Evolutionary conservation across 345 rosid species (phyloP).

Genomic region (Lenwebbia sp.): DNA sequence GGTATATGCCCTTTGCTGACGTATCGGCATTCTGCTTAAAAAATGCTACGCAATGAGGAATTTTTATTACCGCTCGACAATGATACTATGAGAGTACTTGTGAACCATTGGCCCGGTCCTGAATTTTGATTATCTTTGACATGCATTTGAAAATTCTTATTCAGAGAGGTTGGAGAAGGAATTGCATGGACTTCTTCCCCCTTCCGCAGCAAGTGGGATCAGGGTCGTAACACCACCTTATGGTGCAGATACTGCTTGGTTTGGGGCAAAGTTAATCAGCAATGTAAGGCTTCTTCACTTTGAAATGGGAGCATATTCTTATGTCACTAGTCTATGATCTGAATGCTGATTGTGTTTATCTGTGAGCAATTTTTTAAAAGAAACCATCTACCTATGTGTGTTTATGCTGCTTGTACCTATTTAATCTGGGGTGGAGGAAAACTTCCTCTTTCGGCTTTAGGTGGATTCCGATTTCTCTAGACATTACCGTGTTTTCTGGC

Average conservation of each 20-base stretch:
- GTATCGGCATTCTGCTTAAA: background rate
- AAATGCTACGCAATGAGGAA: background rate
- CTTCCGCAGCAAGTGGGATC: constrained; percentile 44
- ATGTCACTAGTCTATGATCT: background rate
- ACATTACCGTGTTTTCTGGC: background rate
- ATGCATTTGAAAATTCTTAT: background rate
- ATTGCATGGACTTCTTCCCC: constrained; percentile 42
- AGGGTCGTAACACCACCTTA: constrained; percentile 63
- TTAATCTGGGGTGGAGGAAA: background rate
- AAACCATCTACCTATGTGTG: background rate
- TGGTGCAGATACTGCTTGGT: constrained; percentile 82
- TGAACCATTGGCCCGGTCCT: background rate
- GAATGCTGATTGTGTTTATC: background rate
- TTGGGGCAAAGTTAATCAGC: constrained; percentile 75
- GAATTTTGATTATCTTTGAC: background rate
- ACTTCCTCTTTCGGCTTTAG: background rate
- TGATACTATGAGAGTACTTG: background rate
- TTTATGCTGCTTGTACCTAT: background rate
- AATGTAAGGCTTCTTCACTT: constrained; percentile 40
- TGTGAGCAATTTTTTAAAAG: too few species aligned
- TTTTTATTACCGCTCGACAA: background rate
- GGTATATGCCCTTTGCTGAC: constrained; percentile 14
- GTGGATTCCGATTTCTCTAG: background rate
- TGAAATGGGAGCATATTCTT: background rate
- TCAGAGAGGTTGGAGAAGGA: constrained; percentile 85